These are phyloP conservation scores for Aspergillus leporis DNA, from an alignment of 495 filamentous ascomycete species.

Conservation along the genomic window DNA sequence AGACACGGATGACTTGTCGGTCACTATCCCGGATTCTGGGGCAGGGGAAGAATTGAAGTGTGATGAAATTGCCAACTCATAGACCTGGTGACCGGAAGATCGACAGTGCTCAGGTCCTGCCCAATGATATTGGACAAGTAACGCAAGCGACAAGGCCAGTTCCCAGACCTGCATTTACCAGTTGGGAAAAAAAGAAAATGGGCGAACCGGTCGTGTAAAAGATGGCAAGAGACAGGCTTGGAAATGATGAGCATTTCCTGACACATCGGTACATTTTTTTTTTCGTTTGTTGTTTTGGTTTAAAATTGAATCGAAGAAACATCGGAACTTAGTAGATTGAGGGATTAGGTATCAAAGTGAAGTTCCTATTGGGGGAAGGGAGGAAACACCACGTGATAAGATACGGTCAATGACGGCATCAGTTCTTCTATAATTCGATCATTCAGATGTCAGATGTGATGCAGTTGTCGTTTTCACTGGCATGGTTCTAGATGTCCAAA, in stretches of 20 bases:
- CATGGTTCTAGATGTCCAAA: neutral
- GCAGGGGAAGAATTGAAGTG: slow-evolving; percentile 15
- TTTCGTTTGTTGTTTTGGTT: neutral
- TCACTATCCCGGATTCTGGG: slow-evolving; percentile 10
- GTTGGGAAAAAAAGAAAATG: neutral
- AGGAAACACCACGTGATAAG: slow-evolving; percentile 1
- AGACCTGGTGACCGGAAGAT: slow-evolving; percentile 45
- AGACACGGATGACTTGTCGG: slow-evolving; percentile 19
- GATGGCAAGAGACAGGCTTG: neutral
- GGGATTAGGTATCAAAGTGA: neutral
- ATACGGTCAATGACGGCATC: neutral
- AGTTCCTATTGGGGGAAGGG: neutral
- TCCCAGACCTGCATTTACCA: slow-evolving; percentile 1
- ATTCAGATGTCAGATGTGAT: slow-evolving; percentile 1
- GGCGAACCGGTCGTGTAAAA: neutral
- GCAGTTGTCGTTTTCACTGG: neutral
- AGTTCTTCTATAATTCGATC: slow-evolving; percentile 2
- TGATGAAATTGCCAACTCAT: slow-evolving; percentile 42
- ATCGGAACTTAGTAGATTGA: too few species aligned
- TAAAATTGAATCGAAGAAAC: neutral
- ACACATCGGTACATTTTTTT: neutral
- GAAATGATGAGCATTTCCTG: neutral
- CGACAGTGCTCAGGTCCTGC: slow-evolving; percentile 20
- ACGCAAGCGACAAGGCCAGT: slow-evolving; percentile 1
- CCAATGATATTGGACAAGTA: slow-evolving; percentile 3